Conservation (phyloP, 2,329 filamentous ascomycete species). For the Mycosphaerella sp. region DNA sequence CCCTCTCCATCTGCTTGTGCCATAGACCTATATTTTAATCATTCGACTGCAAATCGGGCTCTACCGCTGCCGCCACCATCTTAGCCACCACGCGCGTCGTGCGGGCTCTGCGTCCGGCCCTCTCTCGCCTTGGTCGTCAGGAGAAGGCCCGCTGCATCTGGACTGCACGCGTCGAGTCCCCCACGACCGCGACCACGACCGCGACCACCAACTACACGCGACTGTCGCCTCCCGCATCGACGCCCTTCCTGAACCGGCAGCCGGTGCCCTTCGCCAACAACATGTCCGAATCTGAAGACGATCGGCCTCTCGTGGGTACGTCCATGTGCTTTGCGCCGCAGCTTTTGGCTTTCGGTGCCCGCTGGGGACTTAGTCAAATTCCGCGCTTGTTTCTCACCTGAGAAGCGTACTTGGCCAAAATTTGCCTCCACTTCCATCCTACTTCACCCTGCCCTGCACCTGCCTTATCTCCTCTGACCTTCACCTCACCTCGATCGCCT, state of each 20-base stretch:
- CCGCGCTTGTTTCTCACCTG: conserved; percentile 22
- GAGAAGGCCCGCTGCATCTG: conserved; percentile 4
- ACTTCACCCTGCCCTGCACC: conserved; percentile 6
- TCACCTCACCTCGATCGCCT: neutral
- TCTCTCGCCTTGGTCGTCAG: conserved; percentile 1
- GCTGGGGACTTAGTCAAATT: conserved; percentile 4
- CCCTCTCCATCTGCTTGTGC: neutral
- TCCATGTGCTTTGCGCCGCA: conserved; percentile 19
- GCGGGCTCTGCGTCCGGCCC: neutral
- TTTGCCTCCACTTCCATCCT: conserved; percentile 19
- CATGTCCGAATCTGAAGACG: conserved; percentile 34
- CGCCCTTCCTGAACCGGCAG: conserved; percentile 7
- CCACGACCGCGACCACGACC: conserved; percentile 9
- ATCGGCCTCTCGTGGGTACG: conserved; percentile 32
- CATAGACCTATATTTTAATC: neutral
- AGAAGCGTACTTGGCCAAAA: conserved; percentile 27
- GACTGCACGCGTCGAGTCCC: conserved; percentile 22
- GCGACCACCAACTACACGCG: too few relatives aligned
- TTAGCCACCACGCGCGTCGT: conserved; percentile 8
- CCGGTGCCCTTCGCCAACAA: conserved; percentile 22
- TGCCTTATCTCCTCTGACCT: neutral
- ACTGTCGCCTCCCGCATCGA: neutral
- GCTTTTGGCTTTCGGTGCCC: conserved; percentile 5
- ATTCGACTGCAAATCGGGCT: conserved; percentile 9
- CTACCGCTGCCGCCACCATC: conserved; percentile 18